Conservation (phyloP, 495 filamentous ascomycete genomes). For the Aspergillus baeticus region DNA sequence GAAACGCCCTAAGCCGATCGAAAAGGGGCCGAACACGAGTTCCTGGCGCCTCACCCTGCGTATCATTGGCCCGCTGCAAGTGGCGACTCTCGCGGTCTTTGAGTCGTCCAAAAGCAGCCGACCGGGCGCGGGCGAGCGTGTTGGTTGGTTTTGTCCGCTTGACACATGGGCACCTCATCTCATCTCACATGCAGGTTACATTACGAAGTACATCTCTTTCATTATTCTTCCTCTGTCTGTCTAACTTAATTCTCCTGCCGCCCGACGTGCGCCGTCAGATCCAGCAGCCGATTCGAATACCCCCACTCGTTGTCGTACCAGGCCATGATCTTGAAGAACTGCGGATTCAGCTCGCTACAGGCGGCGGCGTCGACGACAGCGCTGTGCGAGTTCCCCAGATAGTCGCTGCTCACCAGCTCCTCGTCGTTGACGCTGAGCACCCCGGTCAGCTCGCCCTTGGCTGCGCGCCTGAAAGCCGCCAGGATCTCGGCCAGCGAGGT, state of each 20-base stretch:
- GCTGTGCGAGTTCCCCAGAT: constrained; percentile 30
- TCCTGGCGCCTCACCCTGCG: not conserved
- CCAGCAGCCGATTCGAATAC: constrained; percentile 35
- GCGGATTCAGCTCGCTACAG: constrained; percentile 29
- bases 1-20: not conserved
- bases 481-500: constrained; percentile 33
- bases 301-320: constrained; percentile 43
- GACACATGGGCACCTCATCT: too few relatives aligned
- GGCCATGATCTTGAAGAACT: constrained; percentile 41
- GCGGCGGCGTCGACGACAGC: constrained; percentile 33
- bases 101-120: too few relatives aligned
- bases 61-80: not conserved
- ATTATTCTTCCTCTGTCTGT: too few relatives aligned
- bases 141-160: too few relatives aligned
- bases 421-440: constrained; percentile 32
- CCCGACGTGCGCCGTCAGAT: constrained; percentile 23
- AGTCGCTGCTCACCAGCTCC: constrained; percentile 35
- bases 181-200: too few relatives aligned
- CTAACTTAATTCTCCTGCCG: not conserved
- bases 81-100: not conserved
- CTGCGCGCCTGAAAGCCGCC: constrained; percentile 28
- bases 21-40: constrained; percentile 2
- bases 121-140: too few relatives aligned
- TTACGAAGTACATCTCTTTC: too few relatives aligned
- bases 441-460: constrained; percentile 29